Percentiles rank a stretch among this genome's conserved stretches.
Conservation (phyloP, 2,329 filamentous ascomycete genomes). For the Ascochyta pisi region DNA sequence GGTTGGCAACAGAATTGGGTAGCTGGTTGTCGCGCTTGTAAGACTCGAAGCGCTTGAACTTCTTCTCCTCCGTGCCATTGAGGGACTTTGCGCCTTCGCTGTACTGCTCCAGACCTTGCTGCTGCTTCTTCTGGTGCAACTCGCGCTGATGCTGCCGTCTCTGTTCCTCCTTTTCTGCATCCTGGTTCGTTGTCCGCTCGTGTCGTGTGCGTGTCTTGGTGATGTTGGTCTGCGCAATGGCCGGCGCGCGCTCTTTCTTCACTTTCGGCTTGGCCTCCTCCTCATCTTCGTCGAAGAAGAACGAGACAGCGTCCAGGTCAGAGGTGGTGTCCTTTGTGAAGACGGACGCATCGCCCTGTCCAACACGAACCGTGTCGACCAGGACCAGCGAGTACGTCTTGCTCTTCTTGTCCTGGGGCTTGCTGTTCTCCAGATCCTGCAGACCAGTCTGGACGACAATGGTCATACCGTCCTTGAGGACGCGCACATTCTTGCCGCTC, state of each 20-base stretch:
- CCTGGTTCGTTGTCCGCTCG: conserved; percentile 84
- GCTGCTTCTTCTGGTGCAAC: conserved; percentile 84
- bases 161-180: conserved; percentile 87
- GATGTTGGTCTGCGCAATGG: conserved; percentile 93
- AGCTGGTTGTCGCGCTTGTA: conserved; percentile 98
- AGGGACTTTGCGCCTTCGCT: conserved; percentile 82
- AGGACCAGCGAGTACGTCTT: conserved; percentile 88
- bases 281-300: conserved; percentile 95
- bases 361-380: conserved; percentile 91
- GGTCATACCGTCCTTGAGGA: conserved; percentile 96
- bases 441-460: conserved; percentile 89
- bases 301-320: conserved; percentile 92
- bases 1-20: conserved; percentile 79
- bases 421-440: conserved; percentile 84
- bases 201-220: conserved; percentile 91
- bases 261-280: conserved; percentile 85
- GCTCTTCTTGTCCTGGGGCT: conserved; percentile 87
- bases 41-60: conserved; percentile 98
- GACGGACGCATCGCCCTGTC: conserved; percentile 76
- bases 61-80: conserved; percentile 93
- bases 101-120: conserved; percentile 84
- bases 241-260: conserved; percentile 85
- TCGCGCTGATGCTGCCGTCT: conserved; percentile 93
- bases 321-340: conserved; percentile 94
- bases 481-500: conserved; percentile 83